Conservation (phyloP, 1,284 basidiomycete genomes). For the Melampsora americana region DNA sequence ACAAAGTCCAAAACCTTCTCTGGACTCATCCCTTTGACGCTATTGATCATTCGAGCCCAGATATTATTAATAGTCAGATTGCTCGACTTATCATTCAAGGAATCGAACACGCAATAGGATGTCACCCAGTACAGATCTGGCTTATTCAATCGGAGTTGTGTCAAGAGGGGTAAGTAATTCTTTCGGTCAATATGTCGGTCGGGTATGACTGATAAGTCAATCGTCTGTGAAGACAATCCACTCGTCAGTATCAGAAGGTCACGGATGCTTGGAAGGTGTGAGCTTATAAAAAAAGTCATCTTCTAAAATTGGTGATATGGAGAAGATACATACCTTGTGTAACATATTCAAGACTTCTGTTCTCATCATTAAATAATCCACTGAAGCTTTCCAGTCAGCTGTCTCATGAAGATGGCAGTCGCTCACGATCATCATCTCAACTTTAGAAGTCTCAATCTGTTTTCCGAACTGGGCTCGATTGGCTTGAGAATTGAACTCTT, state of each 20-base stretch:
- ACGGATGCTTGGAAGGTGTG: not conserved
- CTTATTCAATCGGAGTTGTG: constrained; percentile 53
- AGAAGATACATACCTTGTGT: constrained; percentile 51
- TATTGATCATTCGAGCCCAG: constrained; percentile 60
- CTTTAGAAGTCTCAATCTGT: constrained; percentile 55
- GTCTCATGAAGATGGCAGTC: constrained; percentile 61
- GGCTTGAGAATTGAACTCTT: constrained; percentile 57
- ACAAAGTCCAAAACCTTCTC: constrained; percentile 59
- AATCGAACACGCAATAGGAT: constrained; percentile 57
- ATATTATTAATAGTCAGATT: constrained; percentile 56
- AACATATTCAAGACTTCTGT: constrained; percentile 57
- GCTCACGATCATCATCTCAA: constrained; percentile 60
- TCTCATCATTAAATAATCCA: constrained; percentile 59
- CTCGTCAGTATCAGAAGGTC: not conserved
- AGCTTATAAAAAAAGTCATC: not conserved
- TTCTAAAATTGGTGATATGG: not conserved
- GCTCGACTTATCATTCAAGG: constrained; percentile 59
- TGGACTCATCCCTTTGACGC: constrained; percentile 59
- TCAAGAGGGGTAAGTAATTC: constrained; percentile 54
- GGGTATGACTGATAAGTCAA: constrained; percentile 57
- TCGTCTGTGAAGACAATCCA: constrained; percentile 38
- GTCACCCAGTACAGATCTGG: constrained; percentile 55
- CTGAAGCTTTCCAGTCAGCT: constrained; percentile 57
- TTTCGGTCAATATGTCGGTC: constrained; percentile 54
- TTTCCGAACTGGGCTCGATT: constrained; percentile 47